A percentile compares a stretch with the other conserved stretches of the same genome.
Conservation (phyloP, 2,329 filamentous ascomycete genomes). For the Penicillium sp. region DNA sequence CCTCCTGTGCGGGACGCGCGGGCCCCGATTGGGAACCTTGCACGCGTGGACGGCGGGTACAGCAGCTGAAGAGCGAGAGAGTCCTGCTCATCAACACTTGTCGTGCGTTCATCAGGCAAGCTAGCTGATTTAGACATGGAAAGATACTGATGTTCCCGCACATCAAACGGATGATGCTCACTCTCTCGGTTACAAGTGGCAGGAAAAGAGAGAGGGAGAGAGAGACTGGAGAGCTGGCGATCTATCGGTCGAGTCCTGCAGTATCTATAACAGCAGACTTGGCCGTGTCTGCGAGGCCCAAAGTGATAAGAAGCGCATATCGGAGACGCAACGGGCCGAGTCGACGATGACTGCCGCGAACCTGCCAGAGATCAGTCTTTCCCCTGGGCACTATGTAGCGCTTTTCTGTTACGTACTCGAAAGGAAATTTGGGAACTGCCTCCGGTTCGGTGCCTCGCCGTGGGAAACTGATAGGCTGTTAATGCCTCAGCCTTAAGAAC, state of each 20-base stretch:
- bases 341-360: background rate
- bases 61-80: background rate
- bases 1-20: background rate
- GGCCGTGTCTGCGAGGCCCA: background rate
- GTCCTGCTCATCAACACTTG: background rate
- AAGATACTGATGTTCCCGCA: constrained; percentile 3
- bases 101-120: constrained; percentile 1
- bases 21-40: background rate
- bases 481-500: background rate
- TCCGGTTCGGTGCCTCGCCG: background rate
- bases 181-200: constrained; percentile 10
- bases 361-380: background rate
- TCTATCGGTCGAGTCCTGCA: background rate
- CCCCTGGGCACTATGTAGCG: background rate
- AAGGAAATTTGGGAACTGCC: background rate
- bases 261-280: background rate
- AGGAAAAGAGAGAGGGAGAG: background rate
- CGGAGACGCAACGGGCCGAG: background rate
- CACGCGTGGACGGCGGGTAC: background rate
- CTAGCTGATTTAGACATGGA: constrained; percentile 16
- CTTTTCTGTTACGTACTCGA: constrained; percentile 2
- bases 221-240: constrained; percentile 1
- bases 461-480: background rate
- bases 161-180: constrained; percentile 15
- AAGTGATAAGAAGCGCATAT: background rate